Percentiles rank a stretch among this genome's conserved stretches.
Conservation (phyloP, 768 basidiomycete genomes). For the Hygrocybe coccinea region DNA sequence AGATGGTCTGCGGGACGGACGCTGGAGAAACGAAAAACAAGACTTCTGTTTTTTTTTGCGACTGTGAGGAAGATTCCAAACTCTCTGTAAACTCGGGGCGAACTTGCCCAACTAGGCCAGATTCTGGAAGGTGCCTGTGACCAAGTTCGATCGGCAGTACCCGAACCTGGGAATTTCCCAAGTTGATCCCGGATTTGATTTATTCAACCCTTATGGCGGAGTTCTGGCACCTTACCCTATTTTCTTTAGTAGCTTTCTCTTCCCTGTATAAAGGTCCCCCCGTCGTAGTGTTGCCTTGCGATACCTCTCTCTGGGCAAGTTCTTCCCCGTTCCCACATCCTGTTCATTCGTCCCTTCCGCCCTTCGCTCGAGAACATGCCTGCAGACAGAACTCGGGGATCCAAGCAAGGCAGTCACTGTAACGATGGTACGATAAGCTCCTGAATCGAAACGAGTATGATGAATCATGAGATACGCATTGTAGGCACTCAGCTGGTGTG, state of each 20-base stretch:
- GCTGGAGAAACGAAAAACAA: too few species aligned
- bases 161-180: too few species aligned
- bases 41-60: too few species aligned
- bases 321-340: neutral
- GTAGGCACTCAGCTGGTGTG: constrained; percentile 43
- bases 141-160: too few species aligned
- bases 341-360: neutral
- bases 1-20: too few species aligned
- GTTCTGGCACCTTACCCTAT: neutral
- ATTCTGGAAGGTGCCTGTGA: too few species aligned
- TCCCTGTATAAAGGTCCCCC: neutral
- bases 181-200: too few species aligned
- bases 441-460: neutral
- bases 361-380: constrained; percentile 37
- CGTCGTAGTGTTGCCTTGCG: neutral
- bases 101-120: too few species aligned
- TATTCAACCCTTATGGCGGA: too few species aligned
- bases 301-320: neutral
- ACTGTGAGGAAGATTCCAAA: too few species aligned
- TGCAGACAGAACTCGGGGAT: constrained; percentile 40
- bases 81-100: too few species aligned
- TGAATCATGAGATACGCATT: constrained; percentile 3
- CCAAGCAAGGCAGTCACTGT: constrained; percentile 27
- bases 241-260: neutral
- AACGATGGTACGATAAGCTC: constrained; percentile 32